Evolutionary conservation across 306 rosid species (phyloP).

Genomic region (Erythrophleum fordii): DNA sequence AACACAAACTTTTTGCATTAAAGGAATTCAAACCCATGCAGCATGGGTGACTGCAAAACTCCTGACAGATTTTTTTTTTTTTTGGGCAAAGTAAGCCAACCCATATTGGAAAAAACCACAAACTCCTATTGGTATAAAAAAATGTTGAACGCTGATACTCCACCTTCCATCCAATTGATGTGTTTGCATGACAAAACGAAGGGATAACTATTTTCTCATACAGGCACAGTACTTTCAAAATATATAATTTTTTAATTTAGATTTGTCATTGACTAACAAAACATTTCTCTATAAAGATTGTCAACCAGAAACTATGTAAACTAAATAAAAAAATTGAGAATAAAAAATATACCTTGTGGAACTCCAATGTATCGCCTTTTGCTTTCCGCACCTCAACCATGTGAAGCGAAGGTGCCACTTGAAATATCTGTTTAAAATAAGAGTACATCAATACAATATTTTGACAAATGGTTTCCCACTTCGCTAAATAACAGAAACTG

Average conservation of each 20-base stretch:
- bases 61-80: too few species aligned
- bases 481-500: slow-evolving; percentile 11
- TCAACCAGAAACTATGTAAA: neutral
- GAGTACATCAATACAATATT: slow-evolving; percentile 3
- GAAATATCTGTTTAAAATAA: slow-evolving; percentile 70
- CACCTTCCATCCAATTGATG: neutral
- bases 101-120: neutral
- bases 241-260: neutral
- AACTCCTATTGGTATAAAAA: neutral
- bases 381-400: slow-evolving; percentile 98
- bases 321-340: neutral
- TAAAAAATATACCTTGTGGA: slow-evolving; percentile 74
- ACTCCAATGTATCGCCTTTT: slow-evolving; percentile 97
- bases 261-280: neutral
- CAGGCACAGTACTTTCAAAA: neutral
- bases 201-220: neutral
- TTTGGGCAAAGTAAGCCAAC: too few species aligned
- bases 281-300: neutral
- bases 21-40: too few species aligned
- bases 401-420: slow-evolving; percentile 98
- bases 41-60: too few species aligned
- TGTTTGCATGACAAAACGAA: neutral
- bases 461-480: neutral
- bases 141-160: neutral
- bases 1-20: neutral